phyloP scores from a whole-genome alignment of 1,284 basidiomycete species.

The Pascua guehoae region DNA sequence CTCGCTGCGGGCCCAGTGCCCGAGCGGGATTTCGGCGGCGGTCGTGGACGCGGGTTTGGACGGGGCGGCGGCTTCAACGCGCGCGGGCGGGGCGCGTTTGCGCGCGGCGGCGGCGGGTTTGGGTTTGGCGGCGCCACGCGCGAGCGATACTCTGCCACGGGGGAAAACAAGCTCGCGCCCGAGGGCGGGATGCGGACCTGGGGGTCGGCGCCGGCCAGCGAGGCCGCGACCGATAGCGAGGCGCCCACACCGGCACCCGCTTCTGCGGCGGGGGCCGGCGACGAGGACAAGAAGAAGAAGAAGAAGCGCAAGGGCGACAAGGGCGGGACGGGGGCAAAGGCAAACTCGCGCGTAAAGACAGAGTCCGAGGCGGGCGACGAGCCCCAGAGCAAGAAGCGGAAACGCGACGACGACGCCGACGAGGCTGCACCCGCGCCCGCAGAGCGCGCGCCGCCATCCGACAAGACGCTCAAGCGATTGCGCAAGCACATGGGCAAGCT shows the following conservation, averaged over 20 bases:
- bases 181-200: constrained; percentile 43
- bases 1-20: neutral
- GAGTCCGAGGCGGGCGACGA: constrained; percentile 13
- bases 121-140: constrained; percentile 1
- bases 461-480: constrained; percentile 39
- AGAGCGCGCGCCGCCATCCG: constrained; percentile 4
- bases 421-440: constrained; percentile 1
- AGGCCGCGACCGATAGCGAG: neutral
- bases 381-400: constrained; percentile 37
- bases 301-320: constrained; percentile 48
- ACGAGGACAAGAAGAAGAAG: constrained; percentile 31
- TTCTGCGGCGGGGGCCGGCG: neutral
- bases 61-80: constrained; percentile 5
- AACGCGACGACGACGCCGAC: constrained; percentile 20
- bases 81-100: constrained; percentile 13
- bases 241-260: neutral
- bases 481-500: constrained; percentile 39
- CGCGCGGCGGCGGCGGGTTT: constrained; percentile 11
- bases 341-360: constrained; percentile 46
- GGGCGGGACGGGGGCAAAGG: constrained; percentile 45
- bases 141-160: constrained; percentile 12
- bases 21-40: constrained; percentile 1
- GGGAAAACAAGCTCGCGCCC: constrained; percentile 35
- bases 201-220: constrained; percentile 34
- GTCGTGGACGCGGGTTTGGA: constrained; percentile 14